Evolutionary conservation across 441 rosid species (phyloP).

Genomic region (Francoa sonchifolia): DNA sequence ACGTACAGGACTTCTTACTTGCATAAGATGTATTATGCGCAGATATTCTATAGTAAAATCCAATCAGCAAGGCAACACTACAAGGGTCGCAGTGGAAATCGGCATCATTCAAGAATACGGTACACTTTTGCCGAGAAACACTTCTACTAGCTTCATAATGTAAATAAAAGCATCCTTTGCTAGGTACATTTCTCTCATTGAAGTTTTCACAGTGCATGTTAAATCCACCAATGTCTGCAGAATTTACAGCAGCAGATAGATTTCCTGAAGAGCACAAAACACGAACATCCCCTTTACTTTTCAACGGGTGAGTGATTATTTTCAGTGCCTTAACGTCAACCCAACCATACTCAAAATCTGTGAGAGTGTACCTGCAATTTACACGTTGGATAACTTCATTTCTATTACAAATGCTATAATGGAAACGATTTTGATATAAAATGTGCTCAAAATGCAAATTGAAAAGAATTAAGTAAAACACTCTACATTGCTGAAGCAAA

Average conservation of each 20-base stretch:
- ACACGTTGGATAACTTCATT: too few relatives aligned
- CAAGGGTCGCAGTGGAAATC: slow-evolving; percentile 80
- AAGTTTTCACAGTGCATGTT: slow-evolving; percentile 18
- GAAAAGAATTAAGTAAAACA: too few relatives aligned
- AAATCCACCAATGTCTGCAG: slow-evolving; percentile 19
- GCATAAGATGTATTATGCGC: slow-evolving; percentile 23
- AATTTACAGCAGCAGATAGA: slow-evolving; percentile 18
- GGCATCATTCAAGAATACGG: slow-evolving; percentile 43
- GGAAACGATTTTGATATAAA: too few relatives aligned
- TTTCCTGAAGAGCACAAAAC: slow-evolving; percentile 47
- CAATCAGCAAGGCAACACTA: slow-evolving; percentile 43
- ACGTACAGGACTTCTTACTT: slow-evolving; percentile 17
- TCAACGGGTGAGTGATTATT: slow-evolving; percentile 28
- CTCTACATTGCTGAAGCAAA: too few relatives aligned
- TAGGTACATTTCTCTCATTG: slow-evolving; percentile 14
- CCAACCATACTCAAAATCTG: slow-evolving; percentile 39
- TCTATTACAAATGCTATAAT: too few relatives aligned
- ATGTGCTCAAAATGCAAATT: too few relatives aligned
- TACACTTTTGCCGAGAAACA: slow-evolving; percentile 25
- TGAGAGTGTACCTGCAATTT: slow-evolving; percentile 48
- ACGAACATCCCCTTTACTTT: slow-evolving; percentile 27
- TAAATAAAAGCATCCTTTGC: slow-evolving; percentile 40
- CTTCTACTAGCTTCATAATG: slow-evolving; percentile 42
- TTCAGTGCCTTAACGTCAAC: slow-evolving; percentile 36
- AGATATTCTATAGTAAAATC: slow-evolving; percentile 41